A percentile compares a stretch with the other conserved stretches of the same genome.
These are phyloP conservation scores for Yueomyces sinensis DNA, from an alignment of 805 yeast genomes.

Conservation along the genomic window DNA sequence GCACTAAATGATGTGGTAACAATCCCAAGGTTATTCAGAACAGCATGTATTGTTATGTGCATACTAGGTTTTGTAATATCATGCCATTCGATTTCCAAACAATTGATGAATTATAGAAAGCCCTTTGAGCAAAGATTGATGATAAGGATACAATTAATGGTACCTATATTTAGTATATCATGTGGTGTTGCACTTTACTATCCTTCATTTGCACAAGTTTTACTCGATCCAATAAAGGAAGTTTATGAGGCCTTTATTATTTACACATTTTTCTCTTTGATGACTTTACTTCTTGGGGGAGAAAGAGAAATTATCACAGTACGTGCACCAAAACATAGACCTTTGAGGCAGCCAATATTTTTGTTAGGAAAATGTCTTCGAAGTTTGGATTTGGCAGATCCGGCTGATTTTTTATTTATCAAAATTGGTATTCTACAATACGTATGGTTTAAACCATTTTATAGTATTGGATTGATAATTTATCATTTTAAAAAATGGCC, in stretches of 20 bases:
- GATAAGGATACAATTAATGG: slow-evolving; percentile 67
- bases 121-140: slow-evolving; percentile 81
- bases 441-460: slow-evolving; percentile 84
- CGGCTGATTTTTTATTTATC: slow-evolving; percentile 57
- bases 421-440: slow-evolving; percentile 86
- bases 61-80: slow-evolving; percentile 30
- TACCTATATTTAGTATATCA: slow-evolving; percentile 67
- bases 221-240: slow-evolving; percentile 67
- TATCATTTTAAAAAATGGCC: slow-evolving; percentile 36
- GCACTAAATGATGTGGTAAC: background rate
- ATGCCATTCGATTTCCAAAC: slow-evolving; percentile 33
- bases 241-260: slow-evolving; percentile 93
- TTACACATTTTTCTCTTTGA: slow-evolving; percentile 76
- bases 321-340: slow-evolving; percentile 54
- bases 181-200: slow-evolving; percentile 45
- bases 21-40: slow-evolving; percentile 15
- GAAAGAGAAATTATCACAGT: slow-evolving; percentile 69
- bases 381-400: slow-evolving; percentile 74
- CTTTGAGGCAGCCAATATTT: slow-evolving; percentile 51
- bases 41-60: slow-evolving; percentile 13
- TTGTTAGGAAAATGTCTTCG: slow-evolving; percentile 33
- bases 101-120: slow-evolving; percentile 63
- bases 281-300: slow-evolving; percentile 82
- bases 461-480: slow-evolving; percentile 45
- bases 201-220: slow-evolving; percentile 31